phyloP scores from a whole-genome alignment of 1,284 basidiomycete genomes.

The Cryptococcus maquisensis region DNA sequence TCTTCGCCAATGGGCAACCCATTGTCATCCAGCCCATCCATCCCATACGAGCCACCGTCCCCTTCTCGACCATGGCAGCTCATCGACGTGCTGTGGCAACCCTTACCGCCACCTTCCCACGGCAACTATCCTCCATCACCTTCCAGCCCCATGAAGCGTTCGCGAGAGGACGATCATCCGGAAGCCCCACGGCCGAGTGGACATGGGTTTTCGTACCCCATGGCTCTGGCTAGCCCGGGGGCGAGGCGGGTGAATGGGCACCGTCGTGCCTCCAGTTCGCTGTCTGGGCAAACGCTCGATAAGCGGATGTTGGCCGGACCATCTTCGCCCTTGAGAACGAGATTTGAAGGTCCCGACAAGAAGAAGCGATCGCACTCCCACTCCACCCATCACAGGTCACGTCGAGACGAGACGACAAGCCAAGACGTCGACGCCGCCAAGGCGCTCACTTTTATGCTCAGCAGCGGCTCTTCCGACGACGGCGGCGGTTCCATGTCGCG shows the following conservation, averaged over 20 bases:
- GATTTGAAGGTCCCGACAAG: slow-evolving; percentile 10
- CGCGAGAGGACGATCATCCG: slow-evolving; percentile 18
- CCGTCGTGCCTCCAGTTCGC: slow-evolving; percentile 13
- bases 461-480: slow-evolving; percentile 20
- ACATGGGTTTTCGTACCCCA: slow-evolving; percentile 1
- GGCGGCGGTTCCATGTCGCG: slow-evolving; percentile 8
- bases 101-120: slow-evolving; percentile 38
- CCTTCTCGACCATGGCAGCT: slow-evolving; percentile 44
- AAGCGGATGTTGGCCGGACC: slow-evolving; percentile 12
- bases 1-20: slow-evolving; percentile 15
- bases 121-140: slow-evolving; percentile 22
- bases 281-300: slow-evolving; percentile 8
- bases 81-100: slow-evolving; percentile 44
- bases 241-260: not conserved
- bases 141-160: slow-evolving; percentile 28
- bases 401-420: slow-evolving; percentile 19
- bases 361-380: slow-evolving; percentile 43
- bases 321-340: slow-evolving; percentile 15
- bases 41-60: slow-evolving; percentile 40
- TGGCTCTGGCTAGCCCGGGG: slow-evolving; percentile 3
- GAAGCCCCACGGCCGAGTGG: slow-evolving; percentile 5
- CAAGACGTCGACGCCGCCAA: slow-evolving; percentile 47
- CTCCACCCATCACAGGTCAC: slow-evolving; percentile 23
- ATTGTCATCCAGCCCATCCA: slow-evolving; percentile 4
- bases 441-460: slow-evolving; percentile 38